Conservation (phyloP, 1,284 basidiomycete species). For the Sanghuangporus baumii region DNA sequence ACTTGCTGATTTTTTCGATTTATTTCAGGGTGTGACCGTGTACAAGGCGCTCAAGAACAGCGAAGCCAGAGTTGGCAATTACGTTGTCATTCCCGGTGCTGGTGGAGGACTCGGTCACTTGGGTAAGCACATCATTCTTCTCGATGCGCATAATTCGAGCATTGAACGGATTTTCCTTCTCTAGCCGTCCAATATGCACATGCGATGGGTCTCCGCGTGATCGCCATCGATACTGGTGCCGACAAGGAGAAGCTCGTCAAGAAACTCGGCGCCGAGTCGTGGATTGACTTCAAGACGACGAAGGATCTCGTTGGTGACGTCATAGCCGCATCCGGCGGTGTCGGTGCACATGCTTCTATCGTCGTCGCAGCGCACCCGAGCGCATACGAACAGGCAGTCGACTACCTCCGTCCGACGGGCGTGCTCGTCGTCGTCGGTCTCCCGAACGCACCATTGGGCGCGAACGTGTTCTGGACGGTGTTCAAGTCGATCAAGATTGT, state of each 20-base stretch:
- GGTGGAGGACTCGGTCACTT: constrained; percentile 59
- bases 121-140: constrained; percentile 30
- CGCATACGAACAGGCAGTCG: constrained; percentile 60
- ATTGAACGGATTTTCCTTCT: neutral
- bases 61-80: constrained; percentile 50
- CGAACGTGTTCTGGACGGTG: constrained; percentile 53
- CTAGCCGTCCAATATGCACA: constrained; percentile 59
- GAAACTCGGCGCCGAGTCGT: constrained; percentile 60
- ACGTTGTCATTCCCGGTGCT: constrained; percentile 65
- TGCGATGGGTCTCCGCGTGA: constrained; percentile 58
- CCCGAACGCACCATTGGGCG: constrained; percentile 40
- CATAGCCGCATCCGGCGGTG: constrained; percentile 50
- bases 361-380: constrained; percentile 44
- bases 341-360: constrained; percentile 63
- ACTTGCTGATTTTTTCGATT: neutral
- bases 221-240: constrained; percentile 68
- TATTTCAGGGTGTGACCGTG: constrained; percentile 51
- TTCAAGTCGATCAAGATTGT: constrained; percentile 50
- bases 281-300: constrained; percentile 62
- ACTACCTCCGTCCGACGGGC: constrained; percentile 52
- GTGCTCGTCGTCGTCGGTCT: constrained; percentile 62
- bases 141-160: neutral
- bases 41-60: constrained; percentile 66
- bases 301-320: constrained; percentile 47
- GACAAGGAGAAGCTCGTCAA: constrained; percentile 57